Base-by-base conservation (phyloP, 1,284 basidiomycete species). In the Ceratobasidium papillatum region DNA sequence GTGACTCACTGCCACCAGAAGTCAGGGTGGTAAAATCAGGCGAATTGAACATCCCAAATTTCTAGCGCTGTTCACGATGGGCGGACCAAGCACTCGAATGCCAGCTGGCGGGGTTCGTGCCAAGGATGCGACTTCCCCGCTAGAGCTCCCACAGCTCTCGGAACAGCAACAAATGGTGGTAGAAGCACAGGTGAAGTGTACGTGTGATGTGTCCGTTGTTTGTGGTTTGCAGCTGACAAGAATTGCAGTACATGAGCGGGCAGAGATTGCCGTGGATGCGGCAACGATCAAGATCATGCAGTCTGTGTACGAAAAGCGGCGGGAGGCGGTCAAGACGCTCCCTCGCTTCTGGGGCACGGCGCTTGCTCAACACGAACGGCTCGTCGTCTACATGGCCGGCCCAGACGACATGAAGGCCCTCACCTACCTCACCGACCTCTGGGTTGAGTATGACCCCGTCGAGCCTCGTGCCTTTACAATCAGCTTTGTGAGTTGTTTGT, bases 381-480 rank as follows among this genome's bases (percentile, higher is more conserved):
- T 72, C 11, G 69, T 45, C 38, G 56, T 72, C 5, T 22, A 27
- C 34, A 36, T 72, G 58, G 58, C 69, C 11, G 69, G 69, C n/a
- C 69, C 45, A 38, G 86, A 88, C 30, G 92, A 94, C 81, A 88
- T 89, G 81, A 84, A 87, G 76, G 93, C 92, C 14, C 81, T 94
- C 80, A 88, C 86, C 82, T 91, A 91, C 80, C 84, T 94, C 77
- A 91, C 92, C 80, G 92, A 94, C 79, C 75, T 94, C 22, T 93
- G 91, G 91, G 85, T 94, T 49, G 84, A 83, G 74, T 87, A 91
- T 62, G 89, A 94, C 80, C 78, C 85, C 47, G 80, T 81, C 34
- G 92, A 94, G 80, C 86, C 87, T 75, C 84, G 93, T 77, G 90
- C 88, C 80, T 94, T 91, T 83, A 90, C 88, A 49, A 82, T 94